Evolutionary conservation across 2,329 filamentous ascomycete genomes (phyloP), one percentile per base, ranked within the genome.

Genomic region (Chaetothyriales sp.): DNA sequence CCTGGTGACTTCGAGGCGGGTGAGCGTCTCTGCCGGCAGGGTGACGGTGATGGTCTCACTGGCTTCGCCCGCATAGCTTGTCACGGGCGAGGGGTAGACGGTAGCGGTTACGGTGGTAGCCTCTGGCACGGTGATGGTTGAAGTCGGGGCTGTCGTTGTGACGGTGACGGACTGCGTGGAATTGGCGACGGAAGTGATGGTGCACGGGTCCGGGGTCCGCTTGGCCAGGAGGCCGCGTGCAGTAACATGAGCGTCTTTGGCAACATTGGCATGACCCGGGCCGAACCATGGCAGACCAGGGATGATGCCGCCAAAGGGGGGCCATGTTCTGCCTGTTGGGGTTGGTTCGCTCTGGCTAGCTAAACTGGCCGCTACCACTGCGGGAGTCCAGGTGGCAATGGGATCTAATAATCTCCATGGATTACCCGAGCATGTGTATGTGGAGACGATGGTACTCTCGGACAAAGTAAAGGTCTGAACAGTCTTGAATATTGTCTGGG

Each of bases 71-170:
- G 51, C 49, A 46, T 53, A 54, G 28, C 50, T 55, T n/a, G 57
- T 59, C 12, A 56, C 52, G 7, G 55, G 49, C n/a, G 52, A 18
- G 1, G 57, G 55, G 18, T 52, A 57, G 39, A 53, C 57, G 19
- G 22, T 47, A 20, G 7, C 8, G 45, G 39, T 51, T 25, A 47
- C 32, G 8, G 10, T 46, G n/a, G 36, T n/a, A 8, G 12, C 9
- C 7, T 25, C 32, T 18, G 20, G 1, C n/a, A 49, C 55, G 52
- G 49, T 57, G 51, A 56, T 49, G 2, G 57, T 57, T 12, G 48
- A 36, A 19, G 55, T 57, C 5, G 50, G 55, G n/a, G 48, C 42
- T 10, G 55, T 57, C 5, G 47, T 52, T 6, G 53, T 54, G n/a
- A 51, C 45, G 9, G 44, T 53, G 28, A 50, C 46, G 5, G 51